Base-by-base conservation (phyloP, 192 early-diverging fungal genomes). In the Linnemannia elongata region DNA sequence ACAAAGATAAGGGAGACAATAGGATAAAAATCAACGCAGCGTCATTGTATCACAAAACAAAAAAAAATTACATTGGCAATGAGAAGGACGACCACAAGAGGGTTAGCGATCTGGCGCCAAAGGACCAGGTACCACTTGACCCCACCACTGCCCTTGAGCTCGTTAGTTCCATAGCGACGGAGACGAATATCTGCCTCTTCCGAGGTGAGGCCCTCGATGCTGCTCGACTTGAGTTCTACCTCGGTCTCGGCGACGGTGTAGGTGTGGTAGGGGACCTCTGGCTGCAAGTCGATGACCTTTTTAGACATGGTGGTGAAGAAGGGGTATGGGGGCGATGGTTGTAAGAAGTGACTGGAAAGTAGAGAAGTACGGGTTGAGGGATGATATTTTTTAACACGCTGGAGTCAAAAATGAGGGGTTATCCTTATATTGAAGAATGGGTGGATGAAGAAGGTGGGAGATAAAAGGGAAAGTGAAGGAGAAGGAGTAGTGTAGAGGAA, bases 11-110 rank as follows among this genome's bases (percentile, higher is more conserved):
- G 17, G 17, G 12, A 24, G 38, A 17, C 13, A 20, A 39, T 3
- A 20, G 15, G 12, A 7, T 0, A 52, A 24, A 47, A 17, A 66
- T 9, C 7, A 15, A 13, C 3, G 13, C 66, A 35, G 41, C 0
- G 12, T 18, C 12, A 57, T 39, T 39, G 27, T 20, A 36, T 35
- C 44, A 33, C n/a, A 10, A 33, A 49, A 18, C 38, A 36, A 24
- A 8, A 39, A 18, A 9, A 42, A 38, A 24, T 55, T 72, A 91
- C 89, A 68, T 83, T 89, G 8, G 94, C 94, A 71, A 91, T 92
- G 20, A 94, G 57, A 3, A 95, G 91, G 68, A 95, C 91, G 3
- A 95, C 71, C n/a, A 92, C 92, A 89, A 95, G 88, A 39, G 93
- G 80, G 75, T 95, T 95, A 83, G 92, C 83, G 33, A 95, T 79